Percentiles rank a stretch among this genome's conserved stretches.
Conservation (phyloP, 2,329 filamentous ascomycete species). For the Colletotrichum sp. region DNA sequence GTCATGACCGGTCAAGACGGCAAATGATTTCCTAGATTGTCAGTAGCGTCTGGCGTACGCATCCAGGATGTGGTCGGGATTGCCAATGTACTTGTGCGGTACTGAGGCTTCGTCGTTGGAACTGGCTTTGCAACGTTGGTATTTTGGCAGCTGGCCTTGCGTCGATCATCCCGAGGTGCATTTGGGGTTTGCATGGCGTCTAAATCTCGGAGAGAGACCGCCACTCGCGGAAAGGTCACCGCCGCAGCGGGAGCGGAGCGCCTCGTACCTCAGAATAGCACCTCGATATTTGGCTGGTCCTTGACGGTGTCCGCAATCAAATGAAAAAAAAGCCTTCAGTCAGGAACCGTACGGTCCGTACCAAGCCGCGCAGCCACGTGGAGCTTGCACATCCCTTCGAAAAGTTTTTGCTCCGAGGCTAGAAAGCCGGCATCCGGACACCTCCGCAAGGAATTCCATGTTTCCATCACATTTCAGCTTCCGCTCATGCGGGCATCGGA, state of each 20-base stretch:
- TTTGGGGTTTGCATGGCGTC: background rate
- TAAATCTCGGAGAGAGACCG: background rate
- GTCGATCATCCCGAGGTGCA: slow-evolving; percentile 6
- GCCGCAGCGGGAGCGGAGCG: background rate
- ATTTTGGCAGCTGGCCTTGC: background rate
- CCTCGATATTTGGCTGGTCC: background rate
- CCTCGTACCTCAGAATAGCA: background rate
- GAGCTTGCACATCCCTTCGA: background rate
- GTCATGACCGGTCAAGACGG: background rate
- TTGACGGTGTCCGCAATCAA: background rate
- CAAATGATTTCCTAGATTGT: background rate
- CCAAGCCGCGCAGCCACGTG: background rate
- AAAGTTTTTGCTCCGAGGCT: background rate
- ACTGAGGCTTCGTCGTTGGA: background rate
- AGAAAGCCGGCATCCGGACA: background rate
- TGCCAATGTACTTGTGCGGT: background rate
- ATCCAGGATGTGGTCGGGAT: background rate
- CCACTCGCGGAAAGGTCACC: background rate
- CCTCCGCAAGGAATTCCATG: background rate
- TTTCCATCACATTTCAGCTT: background rate
- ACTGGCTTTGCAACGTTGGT: background rate
- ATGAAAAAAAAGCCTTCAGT: background rate
- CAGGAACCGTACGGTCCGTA: background rate
- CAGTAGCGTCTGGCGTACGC: background rate
- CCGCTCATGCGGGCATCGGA: background rate